These are phyloP conservation scores for Acanthochlamys bracteata DNA, from an alignment of 106 monocot species.

Conservation along the genomic window DNA sequence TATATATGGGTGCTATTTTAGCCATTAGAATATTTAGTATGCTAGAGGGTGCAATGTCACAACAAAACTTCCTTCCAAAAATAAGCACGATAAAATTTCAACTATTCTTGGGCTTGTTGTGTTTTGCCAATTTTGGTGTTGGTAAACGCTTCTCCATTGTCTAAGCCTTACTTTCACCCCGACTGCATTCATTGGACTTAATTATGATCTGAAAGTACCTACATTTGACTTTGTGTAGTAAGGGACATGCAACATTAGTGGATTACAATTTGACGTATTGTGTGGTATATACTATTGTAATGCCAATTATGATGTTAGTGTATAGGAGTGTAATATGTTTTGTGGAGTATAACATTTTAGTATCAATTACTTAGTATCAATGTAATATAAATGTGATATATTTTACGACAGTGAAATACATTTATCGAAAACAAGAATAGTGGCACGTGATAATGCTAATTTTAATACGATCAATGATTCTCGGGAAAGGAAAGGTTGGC, in stretches of 20 bases:
- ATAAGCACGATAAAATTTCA: slow-evolving; percentile 83
- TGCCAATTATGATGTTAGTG: no score
- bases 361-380: no score
- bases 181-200: slow-evolving; percentile 90
- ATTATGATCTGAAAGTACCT: slow-evolving; percentile 91
- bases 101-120: slow-evolving; percentile 93
- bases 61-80: slow-evolving; percentile 80
- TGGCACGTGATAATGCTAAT: no score
- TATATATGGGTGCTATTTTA: slow-evolving; percentile 99
- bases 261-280: no score
- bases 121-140: slow-evolving; percentile 98
- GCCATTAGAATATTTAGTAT: slow-evolving; percentile 90
- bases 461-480: no score
- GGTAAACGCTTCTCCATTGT: slow-evolving; percentile 95
- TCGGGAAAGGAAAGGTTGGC: no score
- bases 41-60: slow-evolving; percentile 94
- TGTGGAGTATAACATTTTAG: no score
- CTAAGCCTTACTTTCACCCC: slow-evolving; percentile 88
- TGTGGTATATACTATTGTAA: no score
- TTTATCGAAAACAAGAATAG: no score
- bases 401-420: no score
- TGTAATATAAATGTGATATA: no score
- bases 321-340: no score
- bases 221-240: slow-evolving; percentile 88
- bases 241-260: slow-evolving; percentile 21